Evolutionary conservation across 1,284 basidiomycete genomes (phyloP).

Genomic region (Cystobasidium sp.): DNA sequence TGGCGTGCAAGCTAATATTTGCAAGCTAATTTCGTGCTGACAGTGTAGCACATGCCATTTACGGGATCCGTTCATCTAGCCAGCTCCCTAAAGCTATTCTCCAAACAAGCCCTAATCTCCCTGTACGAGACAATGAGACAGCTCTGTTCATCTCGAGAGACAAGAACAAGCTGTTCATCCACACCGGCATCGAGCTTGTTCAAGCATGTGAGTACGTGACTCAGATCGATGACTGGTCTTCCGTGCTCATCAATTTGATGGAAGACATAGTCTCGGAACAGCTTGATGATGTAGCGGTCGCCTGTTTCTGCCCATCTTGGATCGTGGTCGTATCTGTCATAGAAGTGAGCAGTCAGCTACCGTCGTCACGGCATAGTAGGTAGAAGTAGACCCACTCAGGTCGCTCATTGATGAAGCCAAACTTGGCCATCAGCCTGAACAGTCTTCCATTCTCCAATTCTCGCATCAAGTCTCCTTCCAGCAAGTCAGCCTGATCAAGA

Average conservation of each 20-base stretch:
- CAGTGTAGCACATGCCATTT: no score
- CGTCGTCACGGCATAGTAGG: background rate
- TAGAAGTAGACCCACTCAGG: constrained; percentile 74
- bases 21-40: no score
- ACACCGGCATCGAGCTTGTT: constrained; percentile 94
- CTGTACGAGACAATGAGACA: constrained; percentile 95
- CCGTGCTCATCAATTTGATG: constrained; percentile 93
- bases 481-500: constrained; percentile 68
- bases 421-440: constrained; percentile 88
- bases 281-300: constrained; percentile 95
- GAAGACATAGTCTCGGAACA: constrained; percentile 98
- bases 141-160: constrained; percentile 87
- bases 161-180: constrained; percentile 92
- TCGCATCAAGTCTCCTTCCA: constrained; percentile 81
- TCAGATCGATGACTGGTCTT: constrained; percentile 84
- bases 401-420: constrained; percentile 97
- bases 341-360: background rate
- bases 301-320: constrained; percentile 97
- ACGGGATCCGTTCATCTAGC: constrained; percentile 1
- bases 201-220: constrained; percentile 85
- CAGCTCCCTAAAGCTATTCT: constrained; percentile 40
- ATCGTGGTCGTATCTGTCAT: constrained; percentile 82
- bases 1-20: no score
- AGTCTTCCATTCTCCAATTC: constrained; percentile 97
- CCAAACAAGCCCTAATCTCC: constrained; percentile 61